Conservation (phyloP, 768 basidiomycete species). For the Leccinum subgranulosum region DNA sequence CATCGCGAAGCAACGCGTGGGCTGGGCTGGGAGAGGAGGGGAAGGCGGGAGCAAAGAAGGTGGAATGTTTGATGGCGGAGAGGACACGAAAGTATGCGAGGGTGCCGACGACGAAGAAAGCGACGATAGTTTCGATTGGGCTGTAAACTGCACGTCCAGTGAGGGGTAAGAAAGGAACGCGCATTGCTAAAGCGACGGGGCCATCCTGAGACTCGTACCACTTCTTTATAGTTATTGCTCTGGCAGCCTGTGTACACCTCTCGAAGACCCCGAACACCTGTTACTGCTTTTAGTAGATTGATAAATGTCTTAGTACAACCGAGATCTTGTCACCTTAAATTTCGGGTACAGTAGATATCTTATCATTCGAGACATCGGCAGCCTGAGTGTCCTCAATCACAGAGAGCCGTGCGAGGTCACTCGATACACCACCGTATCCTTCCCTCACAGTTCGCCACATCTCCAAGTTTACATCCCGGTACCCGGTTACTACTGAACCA, state of each 20-base stretch:
- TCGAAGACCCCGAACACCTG: conserved; percentile 27
- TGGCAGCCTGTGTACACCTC: background rate
- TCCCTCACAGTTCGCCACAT: background rate
- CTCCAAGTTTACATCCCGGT: background rate
- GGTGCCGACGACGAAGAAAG: conserved; percentile 84
- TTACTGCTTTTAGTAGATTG: conserved; percentile 4
- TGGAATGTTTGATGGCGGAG: conserved; percentile 83
- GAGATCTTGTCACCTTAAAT: background rate
- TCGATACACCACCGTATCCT: background rate
- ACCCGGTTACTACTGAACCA: background rate
- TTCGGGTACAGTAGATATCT: background rate
- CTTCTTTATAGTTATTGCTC: background rate
- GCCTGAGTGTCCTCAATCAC: background rate
- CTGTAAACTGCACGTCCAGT: conserved; percentile 70
- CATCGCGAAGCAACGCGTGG: conserved; percentile 49
- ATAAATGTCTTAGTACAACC: background rate
- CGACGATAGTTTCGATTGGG: conserved; percentile 88
- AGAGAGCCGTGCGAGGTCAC: background rate
- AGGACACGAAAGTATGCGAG: conserved; percentile 95
- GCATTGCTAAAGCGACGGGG: conserved; percentile 35
- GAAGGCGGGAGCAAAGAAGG: conserved; percentile 63
- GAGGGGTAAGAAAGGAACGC: conserved; percentile 62
- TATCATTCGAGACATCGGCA: background rate
- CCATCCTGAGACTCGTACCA: conserved; percentile 25
- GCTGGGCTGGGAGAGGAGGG: conserved; percentile 49